These are phyloP conservation scores for Phaffomyces opuntiae DNA, from an alignment of 805 yeast genomes.

Conservation along the genomic window DNA sequence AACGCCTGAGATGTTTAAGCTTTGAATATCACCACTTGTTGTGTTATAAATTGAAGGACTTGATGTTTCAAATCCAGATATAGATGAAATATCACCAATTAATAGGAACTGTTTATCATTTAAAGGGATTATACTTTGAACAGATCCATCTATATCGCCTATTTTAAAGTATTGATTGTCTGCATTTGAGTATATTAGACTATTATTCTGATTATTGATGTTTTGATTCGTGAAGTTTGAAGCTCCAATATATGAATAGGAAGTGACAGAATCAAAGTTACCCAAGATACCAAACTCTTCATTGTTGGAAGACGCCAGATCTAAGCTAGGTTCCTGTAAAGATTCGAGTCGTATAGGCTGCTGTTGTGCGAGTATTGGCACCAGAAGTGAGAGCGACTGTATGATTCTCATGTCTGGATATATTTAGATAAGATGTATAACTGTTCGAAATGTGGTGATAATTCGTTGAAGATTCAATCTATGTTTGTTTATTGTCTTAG, in stretches of 20 bases:
- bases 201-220: constrained; percentile 8
- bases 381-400: constrained; percentile 1
- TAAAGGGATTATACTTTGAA: constrained; percentile 23
- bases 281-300: constrained; percentile 26
- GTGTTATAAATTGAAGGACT: constrained; percentile 29
- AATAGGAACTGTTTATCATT: constrained; percentile 27
- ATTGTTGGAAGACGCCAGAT: constrained; percentile 16
- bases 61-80: constrained; percentile 18
- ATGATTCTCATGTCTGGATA: not conserved
- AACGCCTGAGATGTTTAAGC: constrained; percentile 30
- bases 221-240: constrained; percentile 24
- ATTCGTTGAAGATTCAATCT: too few relatives aligned
- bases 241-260: constrained; percentile 28
- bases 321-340: constrained; percentile 13
- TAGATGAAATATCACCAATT: constrained; percentile 22
- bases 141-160: constrained; percentile 20
- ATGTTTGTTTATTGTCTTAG: too few relatives aligned
- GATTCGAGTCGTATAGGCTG: constrained; percentile 8
- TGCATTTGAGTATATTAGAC: constrained; percentile 13
- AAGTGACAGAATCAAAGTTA: constrained; percentile 30
- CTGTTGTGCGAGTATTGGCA: constrained; percentile 2
- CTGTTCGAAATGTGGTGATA: not conserved
- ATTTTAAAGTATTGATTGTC: constrained; percentile 13
- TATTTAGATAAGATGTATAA: not conserved
- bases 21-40: constrained; percentile 19